Conservation (phyloP, 2,329 filamentous ascomycete genomes). For the Colletotrichum godetiae region DNA sequence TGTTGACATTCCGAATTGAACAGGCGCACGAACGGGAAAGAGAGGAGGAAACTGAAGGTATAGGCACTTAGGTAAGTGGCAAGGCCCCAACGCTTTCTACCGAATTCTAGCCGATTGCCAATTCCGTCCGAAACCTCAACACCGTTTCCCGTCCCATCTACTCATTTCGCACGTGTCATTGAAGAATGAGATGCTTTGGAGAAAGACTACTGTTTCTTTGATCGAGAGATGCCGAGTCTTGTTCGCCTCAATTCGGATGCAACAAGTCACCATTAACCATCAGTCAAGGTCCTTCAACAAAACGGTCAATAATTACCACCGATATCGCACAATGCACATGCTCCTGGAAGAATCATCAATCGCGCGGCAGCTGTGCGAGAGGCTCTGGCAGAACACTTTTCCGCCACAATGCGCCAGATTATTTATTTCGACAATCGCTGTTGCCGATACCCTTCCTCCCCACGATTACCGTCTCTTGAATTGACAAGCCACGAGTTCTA, state of each 20-base stretch:
- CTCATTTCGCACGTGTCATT: not conserved
- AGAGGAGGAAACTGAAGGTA: not conserved
- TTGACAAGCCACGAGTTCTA: not conserved
- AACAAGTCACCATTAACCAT: not conserved
- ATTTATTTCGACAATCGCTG: slow-evolving; percentile 1
- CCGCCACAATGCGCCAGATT: not conserved
- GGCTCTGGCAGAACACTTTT: slow-evolving; percentile 27
- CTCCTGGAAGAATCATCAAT: slow-evolving; percentile 28
- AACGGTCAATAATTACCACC: not conserved
- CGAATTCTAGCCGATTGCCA: not conserved
- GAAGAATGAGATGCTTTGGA: not conserved
- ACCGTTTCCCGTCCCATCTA: not conserved
- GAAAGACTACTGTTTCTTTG: too few relatives aligned
- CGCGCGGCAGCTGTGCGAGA: not conserved
- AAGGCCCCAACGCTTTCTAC: not conserved
- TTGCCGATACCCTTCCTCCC: not conserved
- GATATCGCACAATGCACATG: not conserved
- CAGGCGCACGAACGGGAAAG: not conserved
- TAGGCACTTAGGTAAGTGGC: not conserved
- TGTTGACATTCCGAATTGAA: not conserved
- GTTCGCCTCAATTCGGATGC: not conserved
- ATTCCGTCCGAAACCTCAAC: not conserved
- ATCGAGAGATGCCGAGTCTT: not conserved
- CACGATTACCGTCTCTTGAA: not conserved
- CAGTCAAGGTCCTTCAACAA: not conserved